Evolutionary conservation across 1,284 basidiomycete genomes (phyloP), one percentile per base, ranked within the genome.

Genomic region (Pascua guehoae): DNA sequence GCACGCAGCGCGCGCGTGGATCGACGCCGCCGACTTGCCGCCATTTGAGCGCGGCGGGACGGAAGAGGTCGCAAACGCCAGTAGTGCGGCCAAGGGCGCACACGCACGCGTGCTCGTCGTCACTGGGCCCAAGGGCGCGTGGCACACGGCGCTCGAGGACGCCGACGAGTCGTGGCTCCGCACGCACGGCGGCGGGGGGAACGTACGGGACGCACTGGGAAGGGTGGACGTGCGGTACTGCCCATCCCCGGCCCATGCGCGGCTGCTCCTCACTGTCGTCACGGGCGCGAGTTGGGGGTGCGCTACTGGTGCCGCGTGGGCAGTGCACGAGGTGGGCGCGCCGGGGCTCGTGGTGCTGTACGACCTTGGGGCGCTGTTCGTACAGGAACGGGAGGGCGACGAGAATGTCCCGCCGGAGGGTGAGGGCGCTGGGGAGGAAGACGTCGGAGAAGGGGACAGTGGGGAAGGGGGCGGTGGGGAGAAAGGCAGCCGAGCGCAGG

Each of bases 91-190:
- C n/a, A n/a, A 50, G 12, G 39, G 38, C 41, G 51, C 15, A 4
- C 24, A 12, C 36, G n/a, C 39, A 56, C 45, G 67, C 51, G 69
- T 61, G 0, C 50, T 75, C 24, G 60, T 75, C n/a, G 51, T 75
- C n/a, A 71, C 71, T 5, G 69, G 70, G 2, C 45, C 60, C 2
- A 67, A 65, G 16, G 56, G 51, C 5, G 47, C 18, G 1, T 66
- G 56, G 42, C 64, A 65, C 12, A 58, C 66, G 24, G 47, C 49
- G 2, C 47, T 75, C 5, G 64, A 71, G 47, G 68, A 67, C 10
- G 67, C 72, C 12, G 72, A 73, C 57, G 68, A 72, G 50, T 62
- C 64, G 49, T 65, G 56, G 50, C 52, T 73, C 40, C 63, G 72
- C 46, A 44, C 43, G 1, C 60, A 62, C 2, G 17, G 58, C 9